Base-by-base conservation (phyloP, 495 filamentous ascomycete genomes). In the Daldinia decipiens region DNA sequence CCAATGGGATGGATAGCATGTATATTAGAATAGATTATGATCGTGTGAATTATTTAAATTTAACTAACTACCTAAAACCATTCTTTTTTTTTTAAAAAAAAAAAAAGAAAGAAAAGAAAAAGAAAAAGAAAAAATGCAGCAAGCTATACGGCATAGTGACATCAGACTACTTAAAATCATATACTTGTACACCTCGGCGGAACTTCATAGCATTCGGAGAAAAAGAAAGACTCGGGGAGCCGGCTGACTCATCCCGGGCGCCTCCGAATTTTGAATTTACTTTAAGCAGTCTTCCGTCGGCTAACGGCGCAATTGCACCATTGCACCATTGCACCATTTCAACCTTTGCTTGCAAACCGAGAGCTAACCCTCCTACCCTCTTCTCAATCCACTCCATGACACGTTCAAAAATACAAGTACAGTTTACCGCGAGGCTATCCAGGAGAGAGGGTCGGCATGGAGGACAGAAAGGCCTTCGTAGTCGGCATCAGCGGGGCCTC, bases 401-500 rank as follows among this genome's bases (percentile, higher is more conserved):
- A 13, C 31, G 3, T 15, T 21, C 2, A 17, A 17, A 36, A 59
- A 8, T 21, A 39, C 12, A 17, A 50, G 26, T 53, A 31, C 2
- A 21, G 13, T 43, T 40, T 12, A 54, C 6, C 15, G 39, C 39
- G 31, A 38, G 38, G 50, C 19, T 55, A 61, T 50, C 29, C 2
- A 31, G 56, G 68, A 62, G 51, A 39, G 39, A 19, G 55, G 21
- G 45, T 26, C 9, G 26, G 9, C 8, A 79, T 81, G 78, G 70
- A 60, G 15, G 68, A 76, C 12, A 77, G 62, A 17, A 80, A 83
- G 53, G 83, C 91, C 34, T 72, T 92, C 65, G 80, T 93, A 55
- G 81, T 95, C 54, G 91, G 87, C 45, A 86, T 95, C 62, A 92
- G 89, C 50, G 92, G 92, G 38, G 88, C 88, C 58, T 93, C 92